Percentiles rank a stretch among this genome's conserved stretches.
phyloP scores from a whole-genome alignment of 1,139 yeast genomes.

The Petasospora fabianii region DNA sequence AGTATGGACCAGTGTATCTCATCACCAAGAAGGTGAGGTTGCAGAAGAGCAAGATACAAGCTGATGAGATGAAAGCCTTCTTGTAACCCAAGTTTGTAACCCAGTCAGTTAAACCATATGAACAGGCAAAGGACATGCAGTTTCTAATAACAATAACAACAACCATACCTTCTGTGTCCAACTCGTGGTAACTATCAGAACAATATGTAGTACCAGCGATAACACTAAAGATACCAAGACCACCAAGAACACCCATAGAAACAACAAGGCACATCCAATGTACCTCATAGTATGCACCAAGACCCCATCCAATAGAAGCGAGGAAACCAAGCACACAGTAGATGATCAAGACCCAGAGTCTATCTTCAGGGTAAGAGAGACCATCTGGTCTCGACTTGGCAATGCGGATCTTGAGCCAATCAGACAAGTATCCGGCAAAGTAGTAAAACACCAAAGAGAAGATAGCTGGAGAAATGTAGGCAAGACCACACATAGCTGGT shows the following conservation, averaged over 20 bases:
- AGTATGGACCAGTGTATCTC: constrained; percentile 35
- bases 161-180: constrained; percentile 55
- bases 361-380: constrained; percentile 38
- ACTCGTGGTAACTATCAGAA: constrained; percentile 50
- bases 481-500: constrained; percentile 39
- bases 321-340: constrained; percentile 37
- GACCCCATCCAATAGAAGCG: constrained; percentile 40
- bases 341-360: constrained; percentile 36
- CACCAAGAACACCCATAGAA: constrained; percentile 55
- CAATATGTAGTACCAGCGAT: constrained; percentile 50
- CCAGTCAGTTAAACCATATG: constrained; percentile 50
- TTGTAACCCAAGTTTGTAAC: constrained; percentile 40
- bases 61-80: constrained; percentile 43
- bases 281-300: constrained; percentile 38
- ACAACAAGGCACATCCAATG: constrained; percentile 52
- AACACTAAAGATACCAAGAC: constrained; percentile 45
- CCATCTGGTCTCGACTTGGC: constrained; percentile 37
- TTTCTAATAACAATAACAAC: constrained; percentile 36
- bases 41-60: constrained; percentile 40
- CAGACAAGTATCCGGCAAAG: constrained; percentile 36
- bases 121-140: constrained; percentile 44
- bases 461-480: constrained; percentile 41
- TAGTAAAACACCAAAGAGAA: constrained; percentile 34
- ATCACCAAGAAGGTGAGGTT: constrained; percentile 40
- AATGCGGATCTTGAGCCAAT: constrained; percentile 34